These are phyloP conservation scores for Eustoma russellianum DNA, from an alignment of 257 asterid genomes.

Conservation along the genomic window DNA sequence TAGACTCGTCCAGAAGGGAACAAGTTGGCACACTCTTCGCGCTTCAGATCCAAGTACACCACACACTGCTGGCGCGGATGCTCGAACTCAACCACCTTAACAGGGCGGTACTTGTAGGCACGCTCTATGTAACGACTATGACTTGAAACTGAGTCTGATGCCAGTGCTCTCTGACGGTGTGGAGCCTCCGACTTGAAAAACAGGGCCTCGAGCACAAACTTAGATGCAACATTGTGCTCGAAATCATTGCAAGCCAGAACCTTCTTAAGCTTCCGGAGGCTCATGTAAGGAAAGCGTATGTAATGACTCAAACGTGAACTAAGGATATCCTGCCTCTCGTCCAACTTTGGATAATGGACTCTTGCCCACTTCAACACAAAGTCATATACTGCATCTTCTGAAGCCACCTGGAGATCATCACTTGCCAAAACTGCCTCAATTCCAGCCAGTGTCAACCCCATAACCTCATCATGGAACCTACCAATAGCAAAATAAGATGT, in stretches of 20 bases:
- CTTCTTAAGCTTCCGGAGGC: conserved; percentile 66
- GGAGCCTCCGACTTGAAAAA: conserved; percentile 83
- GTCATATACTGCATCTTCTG: conserved; percentile 91
- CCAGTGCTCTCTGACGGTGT: conserved; percentile 62
- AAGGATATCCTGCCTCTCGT: conserved; percentile 63
- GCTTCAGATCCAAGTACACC: conserved; percentile 79
- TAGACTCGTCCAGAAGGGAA: conserved; percentile 80
- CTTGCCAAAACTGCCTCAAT: conserved; percentile 78
- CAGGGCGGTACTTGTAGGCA: conserved; percentile 77
- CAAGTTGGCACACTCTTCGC: conserved; percentile 59
- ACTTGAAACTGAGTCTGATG: conserved; percentile 47
- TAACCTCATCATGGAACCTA: conserved; percentile 83
- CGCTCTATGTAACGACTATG: conserved; percentile 67
- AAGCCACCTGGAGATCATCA: conserved; percentile 80
- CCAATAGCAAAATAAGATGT: background rate
- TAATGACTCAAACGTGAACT: conserved; percentile 51
- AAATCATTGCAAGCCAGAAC: conserved; percentile 69
- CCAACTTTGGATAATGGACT: conserved; percentile 44
- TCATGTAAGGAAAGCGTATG: conserved; percentile 83
- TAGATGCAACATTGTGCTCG: conserved; percentile 53
- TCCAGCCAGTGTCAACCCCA: conserved; percentile 81
- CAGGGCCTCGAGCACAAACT: conserved; percentile 65
- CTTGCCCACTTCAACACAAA: conserved; percentile 75
- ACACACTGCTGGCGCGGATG: conserved; percentile 79
- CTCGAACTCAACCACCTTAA: conserved; percentile 77